Conservation (phyloP, 75 land plant genomes). For the Larix kaempferi region DNA sequence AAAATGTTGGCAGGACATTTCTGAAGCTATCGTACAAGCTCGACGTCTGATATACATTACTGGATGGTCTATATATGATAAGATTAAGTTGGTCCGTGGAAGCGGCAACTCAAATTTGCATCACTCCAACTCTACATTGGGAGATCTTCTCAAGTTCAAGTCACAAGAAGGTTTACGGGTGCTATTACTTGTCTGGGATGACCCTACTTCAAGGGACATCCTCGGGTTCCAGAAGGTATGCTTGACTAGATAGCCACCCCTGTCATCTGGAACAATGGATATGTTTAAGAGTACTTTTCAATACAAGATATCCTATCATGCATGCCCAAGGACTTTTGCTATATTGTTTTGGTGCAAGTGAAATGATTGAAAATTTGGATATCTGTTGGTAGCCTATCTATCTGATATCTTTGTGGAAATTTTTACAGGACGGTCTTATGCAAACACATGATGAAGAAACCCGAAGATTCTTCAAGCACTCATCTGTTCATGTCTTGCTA, state of each 20-base stretch:
- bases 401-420: neutral
- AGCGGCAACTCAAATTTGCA: constrained; percentile 44
- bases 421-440: constrained; percentile 78
- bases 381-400: neutral
- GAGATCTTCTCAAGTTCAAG: constrained; percentile 72
- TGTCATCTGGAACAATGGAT: neutral
- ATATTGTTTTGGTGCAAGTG: too few relatives aligned
- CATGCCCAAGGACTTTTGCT: neutral
- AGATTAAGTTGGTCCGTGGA: constrained; percentile 74
- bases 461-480: constrained; percentile 71
- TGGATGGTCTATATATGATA: constrained; percentile 74
- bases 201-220: constrained; percentile 63
- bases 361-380: too few relatives aligned
- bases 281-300: neutral
- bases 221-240: constrained; percentile 41
- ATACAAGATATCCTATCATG: neutral
- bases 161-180: constrained; percentile 76
- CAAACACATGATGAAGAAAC: constrained; percentile 87
- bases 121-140: constrained; percentile 36
- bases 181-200: constrained; percentile 80
- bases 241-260: neutral
- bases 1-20: constrained; percentile 79
- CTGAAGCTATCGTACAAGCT: constrained; percentile 62
- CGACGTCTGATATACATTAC: constrained; percentile 59
- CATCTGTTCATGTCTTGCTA: constrained; percentile 72